Percentiles rank a stretch among this genome's conserved stretches.
Evolutionary conservation across 1,284 basidiomycete genomes (phyloP).

Genomic region (Calocybe gambosa): DNA sequence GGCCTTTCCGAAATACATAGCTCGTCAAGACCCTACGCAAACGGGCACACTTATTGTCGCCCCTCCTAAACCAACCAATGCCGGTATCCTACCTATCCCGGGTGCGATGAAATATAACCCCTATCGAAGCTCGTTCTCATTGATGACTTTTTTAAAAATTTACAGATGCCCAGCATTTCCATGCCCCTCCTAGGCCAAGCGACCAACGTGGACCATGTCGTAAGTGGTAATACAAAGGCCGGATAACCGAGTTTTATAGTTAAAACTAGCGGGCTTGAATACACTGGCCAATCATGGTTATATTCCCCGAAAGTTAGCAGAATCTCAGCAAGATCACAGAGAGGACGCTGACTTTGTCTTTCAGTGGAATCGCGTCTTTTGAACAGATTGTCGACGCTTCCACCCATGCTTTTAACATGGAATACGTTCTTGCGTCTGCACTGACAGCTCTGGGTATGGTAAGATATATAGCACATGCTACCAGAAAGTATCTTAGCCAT

Average conservation of each 20-base stretch:
- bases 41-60: conserved; percentile 8
- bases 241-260: no score
- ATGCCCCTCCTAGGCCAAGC: not conserved
- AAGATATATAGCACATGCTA: not conserved
- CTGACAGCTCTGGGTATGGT: conserved; percentile 14
- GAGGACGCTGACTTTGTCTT: not conserved
- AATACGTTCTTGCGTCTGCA: conserved; percentile 13
- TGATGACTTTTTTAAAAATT: not conserved
- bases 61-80: conserved; percentile 9
- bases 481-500: not conserved
- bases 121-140: no score
- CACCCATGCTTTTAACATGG: conserved; percentile 13
- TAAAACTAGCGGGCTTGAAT: conserved; percentile 13
- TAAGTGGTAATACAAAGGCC: not conserved
- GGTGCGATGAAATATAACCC: not conserved
- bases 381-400: conserved; percentile 12
- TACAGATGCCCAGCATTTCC: not conserved
- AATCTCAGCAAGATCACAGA: not conserved
- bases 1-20: not conserved
- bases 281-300: conserved; percentile 16
- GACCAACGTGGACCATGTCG: not conserved
- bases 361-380: conserved; percentile 13
- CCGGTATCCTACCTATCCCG: conserved; percentile 11
- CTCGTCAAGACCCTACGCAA: not conserved
- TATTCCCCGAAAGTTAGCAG: conserved; percentile 12